A percentile compares a stretch with the other conserved stretches of the same genome.
These are phyloP conservation scores for Pyrenophora seminiperda DNA, from an alignment of 2,329 filamentous ascomycete genomes.

Conservation along the genomic window DNA sequence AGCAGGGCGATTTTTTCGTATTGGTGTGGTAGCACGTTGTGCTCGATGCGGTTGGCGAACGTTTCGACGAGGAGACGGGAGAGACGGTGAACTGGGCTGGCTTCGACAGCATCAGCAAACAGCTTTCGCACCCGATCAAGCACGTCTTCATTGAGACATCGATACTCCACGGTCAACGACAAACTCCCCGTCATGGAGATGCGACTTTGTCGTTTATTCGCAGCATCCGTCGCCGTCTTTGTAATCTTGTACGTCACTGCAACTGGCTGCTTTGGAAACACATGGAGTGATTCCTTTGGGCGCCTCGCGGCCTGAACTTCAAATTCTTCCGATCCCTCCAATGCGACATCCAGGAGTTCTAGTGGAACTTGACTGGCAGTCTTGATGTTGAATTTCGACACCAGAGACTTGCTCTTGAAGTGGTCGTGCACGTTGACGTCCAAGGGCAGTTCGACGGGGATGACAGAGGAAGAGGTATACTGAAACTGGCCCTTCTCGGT, in stretches of 20 bases:
- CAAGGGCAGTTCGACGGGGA: slow-evolving; percentile 77
- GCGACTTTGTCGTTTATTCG: slow-evolving; percentile 32
- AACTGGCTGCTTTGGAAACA: slow-evolving; percentile 82
- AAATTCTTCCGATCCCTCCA: slow-evolving; percentile 73
- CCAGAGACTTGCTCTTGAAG: slow-evolving; percentile 81
- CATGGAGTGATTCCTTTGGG: slow-evolving; percentile 56
- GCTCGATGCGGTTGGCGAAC: slow-evolving; percentile 54
- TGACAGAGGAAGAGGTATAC: slow-evolving; percentile 65
- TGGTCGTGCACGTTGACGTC: slow-evolving; percentile 97
- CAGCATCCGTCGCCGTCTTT: slow-evolving; percentile 53
- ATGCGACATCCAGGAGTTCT: slow-evolving; percentile 70
- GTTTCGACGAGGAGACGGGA: slow-evolving; percentile 59
- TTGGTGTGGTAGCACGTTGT: slow-evolving; percentile 54
- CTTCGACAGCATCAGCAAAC: slow-evolving; percentile 55
- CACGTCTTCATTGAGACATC: slow-evolving; percentile 76
- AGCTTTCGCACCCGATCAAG: slow-evolving; percentile 52
- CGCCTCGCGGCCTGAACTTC: slow-evolving; percentile 63
- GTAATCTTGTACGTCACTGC: slow-evolving; percentile 80
- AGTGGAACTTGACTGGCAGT: slow-evolving; percentile 78
- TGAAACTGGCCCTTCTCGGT: slow-evolving; percentile 69
- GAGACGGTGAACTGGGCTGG: slow-evolving; percentile 55
- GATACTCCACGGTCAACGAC: slow-evolving; percentile 75
- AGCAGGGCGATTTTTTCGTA: slow-evolving; percentile 62
- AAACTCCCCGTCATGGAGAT: slow-evolving; percentile 51
- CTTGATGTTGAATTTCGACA: slow-evolving; percentile 89